Conservation (phyloP, 2,329 filamentous ascomycete species). For the Paracoccidioides lutzii region DNA sequence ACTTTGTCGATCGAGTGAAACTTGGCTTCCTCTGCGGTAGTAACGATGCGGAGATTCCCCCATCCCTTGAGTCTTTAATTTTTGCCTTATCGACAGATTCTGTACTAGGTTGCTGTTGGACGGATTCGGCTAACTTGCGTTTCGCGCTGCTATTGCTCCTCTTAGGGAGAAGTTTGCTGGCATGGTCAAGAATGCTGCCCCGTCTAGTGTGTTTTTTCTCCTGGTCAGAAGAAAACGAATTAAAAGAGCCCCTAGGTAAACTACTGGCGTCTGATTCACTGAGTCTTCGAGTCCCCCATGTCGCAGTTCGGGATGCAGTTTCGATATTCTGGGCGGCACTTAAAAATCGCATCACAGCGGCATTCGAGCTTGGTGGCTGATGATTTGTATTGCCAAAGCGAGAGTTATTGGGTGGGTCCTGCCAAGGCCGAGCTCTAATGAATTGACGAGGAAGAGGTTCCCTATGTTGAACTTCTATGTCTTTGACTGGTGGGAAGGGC, state of each 20-base stretch:
- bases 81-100: conserved; percentile 15
- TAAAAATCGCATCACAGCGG: conserved; percentile 42
- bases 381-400: conserved; percentile 19
- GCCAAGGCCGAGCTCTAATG: conserved; percentile 35
- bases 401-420: conserved; percentile 29
- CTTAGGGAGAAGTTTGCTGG: conserved; percentile 26
- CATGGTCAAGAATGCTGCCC: conserved; percentile 33
- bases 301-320: conserved; percentile 42
- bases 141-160: conserved; percentile 36
- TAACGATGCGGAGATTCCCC: conserved; percentile 14
- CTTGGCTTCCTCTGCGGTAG: conserved; percentile 28
- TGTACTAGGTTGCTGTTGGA: conserved; percentile 18
- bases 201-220: conserved; percentile 31
- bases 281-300: conserved; percentile 39
- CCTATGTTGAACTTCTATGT: conserved; percentile 15
- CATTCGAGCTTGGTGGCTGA: conserved; percentile 42
- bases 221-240: conserved; percentile 9
- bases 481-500: conserved; percentile 15
- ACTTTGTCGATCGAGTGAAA: conserved; percentile 26
- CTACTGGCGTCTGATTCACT: conserved; percentile 40
- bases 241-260: conserved; percentile 22
- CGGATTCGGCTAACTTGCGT: conserved; percentile 26
- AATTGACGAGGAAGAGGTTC: conserved; percentile 27
- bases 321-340: conserved; percentile 40
- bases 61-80: conserved; percentile 19